These are phyloP conservation scores for Bolboschoenus planiculmis DNA, from an alignment of 176 grass and related monocot genomes.

Conservation along the genomic window DNA sequence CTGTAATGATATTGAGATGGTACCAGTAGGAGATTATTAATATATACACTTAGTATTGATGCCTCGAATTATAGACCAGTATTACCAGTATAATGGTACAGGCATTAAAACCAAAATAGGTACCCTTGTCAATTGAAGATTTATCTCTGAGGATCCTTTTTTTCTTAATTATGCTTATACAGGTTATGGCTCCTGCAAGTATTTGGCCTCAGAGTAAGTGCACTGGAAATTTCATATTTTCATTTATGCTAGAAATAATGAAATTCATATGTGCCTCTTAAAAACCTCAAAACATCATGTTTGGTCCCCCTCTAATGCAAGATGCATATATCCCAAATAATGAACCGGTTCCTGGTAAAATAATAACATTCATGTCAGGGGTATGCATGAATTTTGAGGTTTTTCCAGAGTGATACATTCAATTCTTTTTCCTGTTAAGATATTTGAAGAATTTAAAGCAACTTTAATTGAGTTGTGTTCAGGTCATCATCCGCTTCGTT, in stretches of 20 bases:
- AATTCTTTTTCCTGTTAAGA: not conserved
- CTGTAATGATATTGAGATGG: not conserved
- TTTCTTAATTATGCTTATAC: not conserved
- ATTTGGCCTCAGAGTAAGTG: constrained; percentile 72
- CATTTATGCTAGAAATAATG: not conserved
- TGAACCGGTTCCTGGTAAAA: not conserved
- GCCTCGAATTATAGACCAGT: no score
- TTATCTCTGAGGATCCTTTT: not conserved
- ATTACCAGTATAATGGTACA: no score
- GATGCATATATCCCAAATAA: not conserved
- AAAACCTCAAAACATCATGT: not conserved
- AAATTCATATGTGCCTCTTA: not conserved
- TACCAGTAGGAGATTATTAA: not conserved
- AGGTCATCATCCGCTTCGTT: constrained; percentile 17
- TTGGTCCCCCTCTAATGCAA: not conserved
- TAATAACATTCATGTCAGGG: not conserved
- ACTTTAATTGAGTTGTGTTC: not conserved
- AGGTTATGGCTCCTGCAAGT: constrained; percentile 81
- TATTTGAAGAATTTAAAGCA: not conserved
- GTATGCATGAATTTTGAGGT: not conserved
- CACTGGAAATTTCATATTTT: not conserved
- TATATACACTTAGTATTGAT: no score
- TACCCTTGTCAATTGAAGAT: not conserved
- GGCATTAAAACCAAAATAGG: no score
- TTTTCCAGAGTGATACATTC: not conserved